phyloP scores from a whole-genome alignment of 2,329 filamentous ascomycete genomes.

The Monilinia fructicola region DNA sequence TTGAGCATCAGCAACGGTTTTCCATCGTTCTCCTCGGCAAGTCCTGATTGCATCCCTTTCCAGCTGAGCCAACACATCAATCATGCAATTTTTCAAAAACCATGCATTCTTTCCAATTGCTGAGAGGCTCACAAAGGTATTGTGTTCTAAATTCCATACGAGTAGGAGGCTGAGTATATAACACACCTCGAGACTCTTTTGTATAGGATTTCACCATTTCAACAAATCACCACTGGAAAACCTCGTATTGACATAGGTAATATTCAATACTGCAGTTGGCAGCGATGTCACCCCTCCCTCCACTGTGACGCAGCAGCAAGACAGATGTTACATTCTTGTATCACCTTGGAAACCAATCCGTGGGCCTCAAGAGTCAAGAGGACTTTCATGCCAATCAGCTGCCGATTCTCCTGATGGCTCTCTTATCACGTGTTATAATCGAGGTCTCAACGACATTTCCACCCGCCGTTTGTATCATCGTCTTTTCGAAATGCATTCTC shows the following conservation, averaged over 20 bases:
- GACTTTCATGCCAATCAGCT: background rate
- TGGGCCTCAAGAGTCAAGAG: background rate
- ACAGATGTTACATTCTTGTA: background rate
- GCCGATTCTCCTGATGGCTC: background rate
- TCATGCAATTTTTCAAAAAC: background rate
- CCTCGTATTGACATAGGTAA: slow-evolving; percentile 2
- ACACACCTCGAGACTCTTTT: background rate
- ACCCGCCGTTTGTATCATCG: background rate
- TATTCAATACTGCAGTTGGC: background rate
- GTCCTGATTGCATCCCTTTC: no score
- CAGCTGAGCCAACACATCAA: background rate
- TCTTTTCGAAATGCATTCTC: background rate
- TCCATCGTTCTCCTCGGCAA: no score
- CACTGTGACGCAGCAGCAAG: background rate
- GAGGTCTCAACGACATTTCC: background rate
- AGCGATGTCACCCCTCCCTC: background rate
- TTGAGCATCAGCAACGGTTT: no score
- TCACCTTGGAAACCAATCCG: background rate
- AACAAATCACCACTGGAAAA: background rate
- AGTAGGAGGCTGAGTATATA: slow-evolving; percentile 7
- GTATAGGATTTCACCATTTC: background rate
- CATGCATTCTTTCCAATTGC: no score
- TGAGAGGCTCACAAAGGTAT: no score
- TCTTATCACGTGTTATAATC: background rate
- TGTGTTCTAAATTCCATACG: background rate